Percentiles rank a stretch among this genome's conserved stretches.
Conservation (phyloP, 371 early-diverging fungal genomes). For the Syncephalastrum monosporum region DNA sequence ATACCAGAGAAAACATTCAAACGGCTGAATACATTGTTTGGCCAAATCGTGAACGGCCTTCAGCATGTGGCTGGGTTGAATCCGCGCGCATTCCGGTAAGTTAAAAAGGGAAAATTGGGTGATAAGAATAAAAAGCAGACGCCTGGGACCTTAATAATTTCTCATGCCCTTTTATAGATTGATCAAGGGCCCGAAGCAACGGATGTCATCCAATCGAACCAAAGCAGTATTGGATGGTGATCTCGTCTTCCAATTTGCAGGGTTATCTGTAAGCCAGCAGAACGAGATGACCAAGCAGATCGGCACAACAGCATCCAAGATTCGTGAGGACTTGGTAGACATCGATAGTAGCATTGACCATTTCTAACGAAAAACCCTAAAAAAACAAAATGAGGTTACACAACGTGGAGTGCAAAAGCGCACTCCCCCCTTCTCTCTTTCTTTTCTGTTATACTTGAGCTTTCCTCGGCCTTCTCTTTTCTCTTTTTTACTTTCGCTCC, state of each 20-base stretch:
- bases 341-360: constrained; percentile 68
- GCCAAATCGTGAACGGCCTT: constrained; percentile 76
- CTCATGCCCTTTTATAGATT: constrained; percentile 16
- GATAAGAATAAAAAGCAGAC: background rate
- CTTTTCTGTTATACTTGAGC: constrained; percentile 7
- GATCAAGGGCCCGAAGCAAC: constrained; percentile 58
- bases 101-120: constrained; percentile 11
- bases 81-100: constrained; percentile 80
- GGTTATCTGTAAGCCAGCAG: constrained; percentile 70
- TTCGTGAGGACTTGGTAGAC: constrained; percentile 83
- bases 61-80: constrained; percentile 91
- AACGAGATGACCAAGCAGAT: constrained; percentile 86
- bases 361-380: constrained; percentile 52
- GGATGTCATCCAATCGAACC: constrained; percentile 64
- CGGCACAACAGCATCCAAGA: constrained; percentile 79
- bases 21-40: constrained; percentile 73
- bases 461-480: constrained; percentile 1
- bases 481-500: constrained; percentile 3
- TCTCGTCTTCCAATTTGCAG: constrained; percentile 72
- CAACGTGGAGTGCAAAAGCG: constrained; percentile 6
- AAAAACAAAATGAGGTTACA: constrained; percentile 2
- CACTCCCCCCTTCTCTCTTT: constrained; percentile 2
- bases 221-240: constrained; percentile 86
- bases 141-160: background rate
- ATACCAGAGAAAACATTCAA: constrained; percentile 90